Conservation (phyloP, 2,329 filamentous ascomycete genomes). For the Aspergillus sp. region DNA sequence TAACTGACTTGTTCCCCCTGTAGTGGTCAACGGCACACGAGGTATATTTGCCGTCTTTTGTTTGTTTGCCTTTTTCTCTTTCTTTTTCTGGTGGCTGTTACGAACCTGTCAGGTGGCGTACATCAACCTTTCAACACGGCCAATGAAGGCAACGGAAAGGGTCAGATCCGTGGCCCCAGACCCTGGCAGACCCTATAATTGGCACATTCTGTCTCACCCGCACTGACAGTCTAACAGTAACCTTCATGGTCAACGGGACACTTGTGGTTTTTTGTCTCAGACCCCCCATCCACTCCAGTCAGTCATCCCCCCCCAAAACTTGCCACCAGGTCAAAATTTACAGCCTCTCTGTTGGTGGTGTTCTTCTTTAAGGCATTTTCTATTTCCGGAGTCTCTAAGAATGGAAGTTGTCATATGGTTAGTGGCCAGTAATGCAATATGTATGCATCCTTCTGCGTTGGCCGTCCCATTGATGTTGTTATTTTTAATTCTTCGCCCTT, state of each 20-base stretch:
- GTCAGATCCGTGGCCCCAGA: conserved; percentile 13
- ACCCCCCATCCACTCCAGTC: conserved; percentile 6
- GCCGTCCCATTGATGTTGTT: conserved; percentile 12
- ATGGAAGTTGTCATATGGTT: conserved; percentile 11
- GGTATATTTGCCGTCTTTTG: background rate
- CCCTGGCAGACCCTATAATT: conserved; percentile 22
- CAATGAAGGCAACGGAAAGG: conserved; percentile 11
- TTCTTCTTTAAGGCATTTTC: conserved; percentile 1
- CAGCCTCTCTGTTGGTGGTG: background rate
- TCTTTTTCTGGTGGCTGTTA: background rate
- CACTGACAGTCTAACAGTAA: background rate
- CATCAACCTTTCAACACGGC: conserved; percentile 1
- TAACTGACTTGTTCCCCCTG: too few relatives aligned
- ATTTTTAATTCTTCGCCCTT: conserved; percentile 12
- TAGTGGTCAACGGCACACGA: too few relatives aligned
- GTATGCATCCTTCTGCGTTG: background rate
- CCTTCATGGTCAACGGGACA: conserved; percentile 3
- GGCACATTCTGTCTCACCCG: conserved; percentile 23
- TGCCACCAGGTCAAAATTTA: conserved; percentile 1
- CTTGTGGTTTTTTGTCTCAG: conserved; percentile 13
- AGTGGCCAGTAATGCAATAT: conserved; percentile 2
- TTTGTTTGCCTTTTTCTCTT: background rate
- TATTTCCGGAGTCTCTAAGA: conserved; percentile 2
- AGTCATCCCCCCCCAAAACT: conserved; percentile 1
- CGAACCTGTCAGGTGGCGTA: conserved; percentile 13